A percentile compares a stretch with the other conserved stretches of the same genome.
Evolutionary conservation across 106 monocot genomes (phyloP).

Genomic region (Acorus gramineus): DNA sequence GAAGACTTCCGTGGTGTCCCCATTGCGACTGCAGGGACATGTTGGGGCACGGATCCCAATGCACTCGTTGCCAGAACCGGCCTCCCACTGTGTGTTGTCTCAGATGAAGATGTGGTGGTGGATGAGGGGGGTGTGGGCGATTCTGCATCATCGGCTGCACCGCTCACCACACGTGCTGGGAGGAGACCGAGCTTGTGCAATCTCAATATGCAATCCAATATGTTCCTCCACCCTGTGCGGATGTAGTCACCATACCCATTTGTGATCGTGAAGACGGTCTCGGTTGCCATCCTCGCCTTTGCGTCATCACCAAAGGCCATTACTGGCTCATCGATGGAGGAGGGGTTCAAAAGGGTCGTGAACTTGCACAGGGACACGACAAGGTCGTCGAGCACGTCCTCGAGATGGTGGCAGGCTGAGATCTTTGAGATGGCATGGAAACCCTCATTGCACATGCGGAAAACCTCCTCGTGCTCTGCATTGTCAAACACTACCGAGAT

Average conservation of each 20-base stretch:
- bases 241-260: conserved; percentile 25
- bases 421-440: conserved; percentile 21
- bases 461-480: conserved; percentile 18
- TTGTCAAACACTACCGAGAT: conserved; percentile 27
- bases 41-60: not conserved
- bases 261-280: conserved; percentile 17
- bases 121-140: not conserved
- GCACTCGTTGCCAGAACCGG: conserved; percentile 3
- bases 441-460: conserved; percentile 13
- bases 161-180: conserved; percentile 15
- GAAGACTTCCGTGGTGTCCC: conserved; percentile 21
- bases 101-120: not conserved
- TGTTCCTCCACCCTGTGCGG: conserved; percentile 20
- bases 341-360: conserved; percentile 12
- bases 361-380: conserved; percentile 20
- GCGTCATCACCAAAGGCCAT: conserved; percentile 20
- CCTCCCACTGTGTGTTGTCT: not conserved
- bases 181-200: conserved; percentile 24
- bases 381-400: conserved; percentile 24
- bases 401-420: conserved; percentile 19
- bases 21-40: not conserved
- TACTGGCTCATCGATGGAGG: conserved; percentile 14
- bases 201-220: conserved; percentile 23
- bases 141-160: conserved; percentile 19
- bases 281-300: conserved; percentile 21